Base-by-base conservation (phyloP, 2,329 filamentous ascomycete genomes). In the Dryadomyces sulphureus region DNA sequence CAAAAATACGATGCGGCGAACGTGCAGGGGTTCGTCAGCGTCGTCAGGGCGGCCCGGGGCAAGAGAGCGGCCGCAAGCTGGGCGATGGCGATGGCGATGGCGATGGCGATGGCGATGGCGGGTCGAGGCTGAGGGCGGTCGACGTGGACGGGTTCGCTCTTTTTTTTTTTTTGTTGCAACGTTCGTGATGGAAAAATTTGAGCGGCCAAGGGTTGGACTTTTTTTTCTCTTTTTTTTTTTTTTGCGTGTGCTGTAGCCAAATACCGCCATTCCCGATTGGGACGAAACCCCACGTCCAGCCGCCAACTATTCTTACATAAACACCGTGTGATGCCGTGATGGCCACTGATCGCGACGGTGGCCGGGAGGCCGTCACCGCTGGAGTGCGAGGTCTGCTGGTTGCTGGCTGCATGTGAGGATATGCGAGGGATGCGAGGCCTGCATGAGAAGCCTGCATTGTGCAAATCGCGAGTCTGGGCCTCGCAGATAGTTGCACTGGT, bases 161-260 rank as follows among this genome's bases (percentile, higher is more conserved):
- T 32, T 38, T 8, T 36, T 24, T n/a, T 21, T 3, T 34, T 40
- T 43, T 43, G 30, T 20, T 30, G 19, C 12, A 39, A 34, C 21
- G 21, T 39, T 40, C 36, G 36, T 45, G 43, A 41, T 34, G 45
- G 45, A 51, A 53, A 52, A 53, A 38, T 50, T 49, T 48, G 45
- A 46, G 38, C 48, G 48, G 48, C 49, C 41, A 50, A 49, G 55
- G 53, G 48, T 48, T 49, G 51, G 39, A 36, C 46, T 50, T 50
- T 51, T 52, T 53, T 54, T 49, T 45, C 47, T 14, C 59, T 62
- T 63, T 62, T 60, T 61, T 50, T 52, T 52, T 53, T 55, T 49
- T 45, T 46, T 16, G 32, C 45, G 35, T 48, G 45, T 34, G 45
- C 32, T 46, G 45, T 36, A 21, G 41, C n/a, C 11, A 36, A 20